Evolutionary conservation across 768 basidiomycete species (phyloP).

Genomic region (Clavulina sp.): DNA sequence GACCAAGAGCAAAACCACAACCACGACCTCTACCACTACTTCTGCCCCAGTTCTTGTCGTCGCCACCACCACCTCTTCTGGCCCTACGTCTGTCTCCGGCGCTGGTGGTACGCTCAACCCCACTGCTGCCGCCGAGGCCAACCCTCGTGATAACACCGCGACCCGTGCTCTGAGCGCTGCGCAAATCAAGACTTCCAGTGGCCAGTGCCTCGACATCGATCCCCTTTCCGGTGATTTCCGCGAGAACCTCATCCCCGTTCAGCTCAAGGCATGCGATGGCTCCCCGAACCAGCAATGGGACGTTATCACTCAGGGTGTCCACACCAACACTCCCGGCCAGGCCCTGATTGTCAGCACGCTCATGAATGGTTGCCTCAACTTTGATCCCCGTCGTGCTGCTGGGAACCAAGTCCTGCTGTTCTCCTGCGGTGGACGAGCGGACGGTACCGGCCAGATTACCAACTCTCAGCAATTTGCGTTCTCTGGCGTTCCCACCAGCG

Average conservation of each 20-base stretch:
- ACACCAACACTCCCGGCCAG: conserved; percentile 3
- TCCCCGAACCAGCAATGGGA: conserved; percentile 2
- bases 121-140: conserved; percentile 1
- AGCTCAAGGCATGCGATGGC: not conserved
- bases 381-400: no score
- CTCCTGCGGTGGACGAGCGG: conserved; percentile 7
- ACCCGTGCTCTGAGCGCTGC: conserved; percentile 6
- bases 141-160: conserved; percentile 5
- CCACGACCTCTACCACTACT: not conserved
- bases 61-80: not conserved
- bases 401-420: conserved; percentile 9
- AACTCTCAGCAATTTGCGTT: no score
- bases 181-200: conserved; percentile 4
- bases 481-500: no score
- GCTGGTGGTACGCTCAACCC: conserved; percentile 2
- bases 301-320: conserved; percentile 6
- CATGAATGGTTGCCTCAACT: conserved; percentile 7
- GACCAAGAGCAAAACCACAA: no score
- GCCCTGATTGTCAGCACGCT: no score
- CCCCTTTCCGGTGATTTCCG: conserved; percentile 5
- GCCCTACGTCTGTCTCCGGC: not conserved
- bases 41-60: not conserved
- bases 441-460: no score
- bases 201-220: conserved; percentile 5
- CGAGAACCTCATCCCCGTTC: conserved; percentile 2